phyloP scores from a whole-genome alignment of 768 basidiomycete species.

The Macrolepiota albuminosa region DNA sequence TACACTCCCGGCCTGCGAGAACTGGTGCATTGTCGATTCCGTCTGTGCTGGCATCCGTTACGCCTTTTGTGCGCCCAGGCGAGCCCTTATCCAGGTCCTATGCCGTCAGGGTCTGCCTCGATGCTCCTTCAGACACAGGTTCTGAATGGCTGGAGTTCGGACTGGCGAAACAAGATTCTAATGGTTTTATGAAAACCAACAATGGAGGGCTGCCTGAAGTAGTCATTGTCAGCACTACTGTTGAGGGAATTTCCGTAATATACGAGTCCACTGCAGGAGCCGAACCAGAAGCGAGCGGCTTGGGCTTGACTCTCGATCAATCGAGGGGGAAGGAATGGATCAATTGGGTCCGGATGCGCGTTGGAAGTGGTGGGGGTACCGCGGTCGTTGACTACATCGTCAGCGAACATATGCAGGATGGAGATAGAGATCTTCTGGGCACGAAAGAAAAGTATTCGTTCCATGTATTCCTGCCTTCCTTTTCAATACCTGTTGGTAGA shows the following conservation, averaged over 20 bases:
- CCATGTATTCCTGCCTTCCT: slow-evolving; percentile 63
- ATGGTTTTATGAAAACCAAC: slow-evolving; percentile 13
- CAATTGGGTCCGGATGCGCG: slow-evolving; percentile 59
- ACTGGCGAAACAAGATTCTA: slow-evolving; percentile 39
- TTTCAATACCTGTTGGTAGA: slow-evolving; percentile 61
- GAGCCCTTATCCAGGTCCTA: slow-evolving; percentile 40
- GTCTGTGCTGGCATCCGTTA: slow-evolving; percentile 49
- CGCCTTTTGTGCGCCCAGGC: slow-evolving; percentile 36
- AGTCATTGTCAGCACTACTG: slow-evolving; percentile 52
- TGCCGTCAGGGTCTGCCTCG: slow-evolving; percentile 53
- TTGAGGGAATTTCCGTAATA: slow-evolving; percentile 62
- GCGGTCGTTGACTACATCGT: slow-evolving; percentile 68
- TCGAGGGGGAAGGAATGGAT: slow-evolving; percentile 56
- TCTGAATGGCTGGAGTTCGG: slow-evolving; percentile 80
- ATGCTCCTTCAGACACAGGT: slow-evolving; percentile 52
- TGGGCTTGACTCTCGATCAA: slow-evolving; percentile 45
- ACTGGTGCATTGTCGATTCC: slow-evolving; percentile 62
- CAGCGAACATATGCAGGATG: slow-evolving; percentile 21
- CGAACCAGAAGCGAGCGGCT: slow-evolving; percentile 29
- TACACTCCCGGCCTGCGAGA: slow-evolving; percentile 29
- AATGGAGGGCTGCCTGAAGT: slow-evolving; percentile 35
- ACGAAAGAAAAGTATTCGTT: slow-evolving; percentile 25
- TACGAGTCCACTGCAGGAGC: slow-evolving; percentile 46
- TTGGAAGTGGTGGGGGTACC: slow-evolving; percentile 47
- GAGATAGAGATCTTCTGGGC: slow-evolving; percentile 32